Conservation (phyloP, 495 filamentous ascomycete genomes). For the Amniculicola lignicola region DNA sequence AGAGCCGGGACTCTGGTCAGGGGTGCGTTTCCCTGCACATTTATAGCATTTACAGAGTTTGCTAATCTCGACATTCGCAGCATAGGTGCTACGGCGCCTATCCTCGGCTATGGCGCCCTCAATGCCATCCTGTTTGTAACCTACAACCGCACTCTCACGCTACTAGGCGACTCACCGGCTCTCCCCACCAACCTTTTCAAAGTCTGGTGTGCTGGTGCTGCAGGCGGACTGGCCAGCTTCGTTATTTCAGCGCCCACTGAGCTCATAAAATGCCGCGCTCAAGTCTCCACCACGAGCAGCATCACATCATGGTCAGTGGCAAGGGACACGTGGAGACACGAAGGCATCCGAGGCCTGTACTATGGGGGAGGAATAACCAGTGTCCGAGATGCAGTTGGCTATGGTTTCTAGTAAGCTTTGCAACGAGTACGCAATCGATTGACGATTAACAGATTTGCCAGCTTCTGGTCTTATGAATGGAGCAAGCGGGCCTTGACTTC, state of each 20-base stretch:
- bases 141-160: slow-evolving; percentile 71
- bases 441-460: slow-evolving; percentile 30
- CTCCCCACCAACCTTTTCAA: slow-evolving; percentile 46
- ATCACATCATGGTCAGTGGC: slow-evolving; percentile 59
- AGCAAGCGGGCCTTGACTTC: slow-evolving; percentile 52
- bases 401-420: slow-evolving; percentile 75
- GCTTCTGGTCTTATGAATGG: slow-evolving; percentile 83
- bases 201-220: slow-evolving; percentile 71
- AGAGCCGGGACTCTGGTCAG: slow-evolving; percentile 47
- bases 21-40: slow-evolving; percentile 47
- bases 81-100: slow-evolving; percentile 70
- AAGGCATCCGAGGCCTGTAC: slow-evolving; percentile 71
- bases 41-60: not conserved
- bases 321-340: slow-evolving; percentile 54
- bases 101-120: slow-evolving; percentile 82
- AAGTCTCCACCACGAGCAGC: slow-evolving; percentile 46
- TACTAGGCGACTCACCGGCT: slow-evolving; percentile 46
- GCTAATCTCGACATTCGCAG: slow-evolving; percentile 9
- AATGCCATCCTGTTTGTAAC: slow-evolving; percentile 83
- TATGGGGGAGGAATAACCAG: slow-evolving; percentile 74
- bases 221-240: slow-evolving; percentile 77
- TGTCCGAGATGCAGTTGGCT: slow-evolving; percentile 77
- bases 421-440: not conserved
- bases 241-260: slow-evolving; percentile 80
- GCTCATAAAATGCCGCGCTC: slow-evolving; percentile 80